These are phyloP conservation scores for Monosporascus sp. DNA, from an alignment of 2,329 filamentous ascomycete genomes.

Conservation along the genomic window DNA sequence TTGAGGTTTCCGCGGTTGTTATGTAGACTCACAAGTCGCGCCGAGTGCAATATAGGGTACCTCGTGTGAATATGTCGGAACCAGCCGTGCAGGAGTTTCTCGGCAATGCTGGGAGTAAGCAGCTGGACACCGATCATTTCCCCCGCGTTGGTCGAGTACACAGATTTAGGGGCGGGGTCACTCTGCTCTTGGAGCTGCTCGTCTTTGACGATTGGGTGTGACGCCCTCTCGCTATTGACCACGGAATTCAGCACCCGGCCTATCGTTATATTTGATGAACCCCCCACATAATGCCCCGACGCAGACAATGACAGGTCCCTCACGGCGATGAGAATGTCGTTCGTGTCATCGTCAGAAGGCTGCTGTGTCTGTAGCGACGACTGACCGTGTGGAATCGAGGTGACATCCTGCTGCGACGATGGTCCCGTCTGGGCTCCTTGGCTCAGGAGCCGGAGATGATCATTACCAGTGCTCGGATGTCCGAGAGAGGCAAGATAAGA, in stretches of 20 bases:
- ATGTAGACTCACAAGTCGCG: constrained; percentile 20
- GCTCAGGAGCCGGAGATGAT: constrained; percentile 15
- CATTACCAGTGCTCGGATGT: constrained; percentile 14
- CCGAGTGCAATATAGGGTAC: constrained; percentile 22
- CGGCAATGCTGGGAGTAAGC: constrained; percentile 20
- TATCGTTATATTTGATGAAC: constrained; percentile 25
- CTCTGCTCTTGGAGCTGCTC: constrained; percentile 15
- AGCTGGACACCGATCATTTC: constrained; percentile 22
- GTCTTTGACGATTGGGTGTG: constrained; percentile 7
- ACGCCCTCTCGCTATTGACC: constrained; percentile 20
- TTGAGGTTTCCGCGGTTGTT: constrained; percentile 20
- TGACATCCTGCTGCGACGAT: constrained; percentile 10
- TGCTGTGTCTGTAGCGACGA: constrained; percentile 8
- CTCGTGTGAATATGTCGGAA: constrained; percentile 26
- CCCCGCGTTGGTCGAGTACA: constrained; percentile 16
- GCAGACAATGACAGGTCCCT: constrained; percentile 24
- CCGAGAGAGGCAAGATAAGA: constrained; percentile 19
- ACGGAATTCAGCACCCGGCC: constrained; percentile 26
- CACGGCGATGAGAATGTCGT: constrained; percentile 24
- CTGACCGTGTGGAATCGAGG: constrained; percentile 3
- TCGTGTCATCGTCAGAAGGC: constrained; percentile 20
- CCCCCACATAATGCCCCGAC: constrained; percentile 25
- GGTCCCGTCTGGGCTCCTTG: constrained; percentile 7
- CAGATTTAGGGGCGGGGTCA: constrained; percentile 25
- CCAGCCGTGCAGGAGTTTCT: constrained; percentile 22